These are phyloP conservation scores for Paradendryphiella salina DNA, from an alignment of 2,329 filamentous ascomycete genomes.

Conservation along the genomic window DNA sequence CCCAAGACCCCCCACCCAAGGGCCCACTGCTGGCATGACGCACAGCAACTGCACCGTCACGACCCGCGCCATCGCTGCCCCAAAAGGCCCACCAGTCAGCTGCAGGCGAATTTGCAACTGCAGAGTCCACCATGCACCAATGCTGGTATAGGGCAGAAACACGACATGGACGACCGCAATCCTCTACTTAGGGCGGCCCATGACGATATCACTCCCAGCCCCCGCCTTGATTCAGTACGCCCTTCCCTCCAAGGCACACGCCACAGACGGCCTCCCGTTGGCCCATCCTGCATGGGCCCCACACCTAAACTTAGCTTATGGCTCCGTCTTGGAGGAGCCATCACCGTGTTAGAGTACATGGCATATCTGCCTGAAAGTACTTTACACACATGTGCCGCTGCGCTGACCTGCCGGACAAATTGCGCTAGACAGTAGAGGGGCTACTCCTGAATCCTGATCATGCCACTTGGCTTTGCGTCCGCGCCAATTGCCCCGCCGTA, in stretches of 20 bases:
- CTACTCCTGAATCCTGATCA: slow-evolving; percentile 6
- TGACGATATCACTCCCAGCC: slow-evolving; percentile 18
- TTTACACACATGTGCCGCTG: slow-evolving; percentile 6
- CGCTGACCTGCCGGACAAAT: slow-evolving; percentile 10
- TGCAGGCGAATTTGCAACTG: slow-evolving; percentile 13
- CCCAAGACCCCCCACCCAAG: neutral
- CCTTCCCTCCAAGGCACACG: neutral
- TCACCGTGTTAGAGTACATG: neutral
- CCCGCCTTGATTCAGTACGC: slow-evolving; percentile 4
- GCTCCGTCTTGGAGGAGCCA: neutral
- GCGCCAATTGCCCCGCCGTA: slow-evolving; percentile 15
- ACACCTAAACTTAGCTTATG: slow-evolving; percentile 5
- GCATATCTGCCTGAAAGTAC: slow-evolving; percentile 1
- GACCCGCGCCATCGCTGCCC: slow-evolving; percentile 5
- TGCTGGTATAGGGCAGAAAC: slow-evolving; percentile 15
- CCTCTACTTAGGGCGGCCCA: slow-evolving; percentile 14
- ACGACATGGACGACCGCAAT: slow-evolving; percentile 21
- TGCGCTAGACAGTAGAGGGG: slow-evolving; percentile 3
- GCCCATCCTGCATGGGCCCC: slow-evolving; percentile 3
- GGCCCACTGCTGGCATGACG: slow-evolving; percentile 23
- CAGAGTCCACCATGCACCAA: slow-evolving; percentile 17
- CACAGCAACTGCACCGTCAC: slow-evolving; percentile 24
- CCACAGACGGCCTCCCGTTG: slow-evolving; percentile 1
- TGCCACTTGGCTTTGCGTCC: slow-evolving; percentile 8
- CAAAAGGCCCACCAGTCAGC: slow-evolving; percentile 23